phyloP scores from a whole-genome alignment of 345 rosid genomes.

The Lumnitzera littorea region DNA sequence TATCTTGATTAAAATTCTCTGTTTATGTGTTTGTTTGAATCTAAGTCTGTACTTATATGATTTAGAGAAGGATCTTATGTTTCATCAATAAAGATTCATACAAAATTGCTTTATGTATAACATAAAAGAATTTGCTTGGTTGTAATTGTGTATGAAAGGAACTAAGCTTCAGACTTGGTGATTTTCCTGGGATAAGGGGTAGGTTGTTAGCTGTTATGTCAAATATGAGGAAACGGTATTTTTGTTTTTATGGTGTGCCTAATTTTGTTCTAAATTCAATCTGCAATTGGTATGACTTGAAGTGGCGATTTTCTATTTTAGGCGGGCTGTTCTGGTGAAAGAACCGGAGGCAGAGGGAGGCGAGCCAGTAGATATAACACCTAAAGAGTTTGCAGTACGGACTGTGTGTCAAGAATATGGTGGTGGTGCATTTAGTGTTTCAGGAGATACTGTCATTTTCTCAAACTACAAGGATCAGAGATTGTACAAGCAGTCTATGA shows the following conservation, averaged over 20 bases:
- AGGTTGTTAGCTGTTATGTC: no score
- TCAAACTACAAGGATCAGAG: slow-evolving; percentile 87
- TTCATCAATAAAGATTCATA: no score
- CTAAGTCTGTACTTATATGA: neutral
- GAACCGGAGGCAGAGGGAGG: slow-evolving; percentile 49
- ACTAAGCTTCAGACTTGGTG: no score
- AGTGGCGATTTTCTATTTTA: slow-evolving; percentile 6
- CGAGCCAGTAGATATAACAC: slow-evolving; percentile 60
- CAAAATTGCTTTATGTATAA: neutral
- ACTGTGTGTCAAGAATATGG: slow-evolving; percentile 84
- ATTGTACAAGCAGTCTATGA: slow-evolving; percentile 51
- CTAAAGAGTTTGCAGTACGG: slow-evolving; percentile 71
- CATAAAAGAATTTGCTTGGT: no score
- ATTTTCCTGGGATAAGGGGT: no score
- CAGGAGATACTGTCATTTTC: slow-evolving; percentile 51
- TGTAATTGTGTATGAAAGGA: no score
- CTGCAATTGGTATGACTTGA: neutral
- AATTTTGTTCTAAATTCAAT: no score
- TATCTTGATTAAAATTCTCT: no score
- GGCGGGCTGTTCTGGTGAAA: slow-evolving; percentile 66
- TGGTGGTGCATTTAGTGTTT: slow-evolving; percentile 81
- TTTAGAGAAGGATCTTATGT: neutral
- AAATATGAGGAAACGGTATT: no score
- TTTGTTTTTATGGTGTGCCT: no score
- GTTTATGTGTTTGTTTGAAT: no score